Conservation (phyloP, 192 early-diverging fungal species). For the Anaeromyces robustus region DNA sequence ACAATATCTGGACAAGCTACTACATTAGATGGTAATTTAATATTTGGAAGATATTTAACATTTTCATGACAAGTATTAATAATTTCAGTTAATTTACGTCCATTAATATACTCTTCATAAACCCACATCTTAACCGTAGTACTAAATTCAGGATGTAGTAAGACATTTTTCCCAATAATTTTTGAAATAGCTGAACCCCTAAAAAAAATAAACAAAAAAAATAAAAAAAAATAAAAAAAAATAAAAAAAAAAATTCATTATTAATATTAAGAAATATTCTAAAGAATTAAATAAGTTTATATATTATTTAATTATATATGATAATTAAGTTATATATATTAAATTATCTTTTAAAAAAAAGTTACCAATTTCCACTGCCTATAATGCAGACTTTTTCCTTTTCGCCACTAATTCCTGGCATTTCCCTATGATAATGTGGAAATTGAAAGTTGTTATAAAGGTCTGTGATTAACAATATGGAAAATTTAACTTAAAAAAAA, state of each 20-base stretch:
- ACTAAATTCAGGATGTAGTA: slow-evolving; percentile 50
- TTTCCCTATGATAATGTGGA: not conserved
- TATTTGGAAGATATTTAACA: slow-evolving; percentile 72
- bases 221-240: too few species aligned
- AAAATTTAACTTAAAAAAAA: not conserved
- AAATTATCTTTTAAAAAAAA: not conserved
- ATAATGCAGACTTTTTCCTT: slow-evolving; percentile 74
- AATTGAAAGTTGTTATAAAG: not conserved
- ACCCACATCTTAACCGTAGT: slow-evolving; percentile 84
- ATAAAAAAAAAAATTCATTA: too few species aligned
- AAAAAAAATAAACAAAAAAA: too few species aligned
- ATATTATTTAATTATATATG: too few species aligned
- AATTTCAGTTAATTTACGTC: slow-evolving; percentile 73
- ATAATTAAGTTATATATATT: not conserved
- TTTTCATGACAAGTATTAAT: slow-evolving; percentile 93
- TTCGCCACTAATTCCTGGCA: not conserved
- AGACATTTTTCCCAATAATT: slow-evolving; percentile 77
- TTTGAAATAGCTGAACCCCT: slow-evolving; percentile 89
- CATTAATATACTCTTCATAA: slow-evolving; percentile 72
- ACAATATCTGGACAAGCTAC: slow-evolving; percentile 69
- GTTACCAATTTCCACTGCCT: slow-evolving; percentile 91
- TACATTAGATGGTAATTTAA: slow-evolving; percentile 70
- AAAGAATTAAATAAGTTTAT: too few species aligned
- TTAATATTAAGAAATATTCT: too few species aligned
- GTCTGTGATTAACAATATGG: not conserved